Percentiles rank a stretch among this genome's conserved stretches.
Conservation (phyloP, 116 monocot species). For the Cymodocea nodosa region DNA sequence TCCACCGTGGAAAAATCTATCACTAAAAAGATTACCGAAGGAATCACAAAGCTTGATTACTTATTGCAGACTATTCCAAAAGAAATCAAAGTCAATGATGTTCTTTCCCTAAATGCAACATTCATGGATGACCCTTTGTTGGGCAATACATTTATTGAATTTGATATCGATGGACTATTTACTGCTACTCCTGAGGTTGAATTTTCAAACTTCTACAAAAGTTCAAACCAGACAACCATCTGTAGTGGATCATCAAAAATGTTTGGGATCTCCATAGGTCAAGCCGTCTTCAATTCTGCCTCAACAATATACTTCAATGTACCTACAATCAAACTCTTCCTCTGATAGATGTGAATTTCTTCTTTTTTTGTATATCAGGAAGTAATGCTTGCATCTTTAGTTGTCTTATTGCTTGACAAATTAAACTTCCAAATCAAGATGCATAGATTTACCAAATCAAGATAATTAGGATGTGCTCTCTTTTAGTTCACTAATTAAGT, state of each 20-base stretch:
- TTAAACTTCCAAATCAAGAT: too few relatives aligned
- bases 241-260: conserved; percentile 42
- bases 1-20: conserved; percentile 65
- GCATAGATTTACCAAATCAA: too few relatives aligned
- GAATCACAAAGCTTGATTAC: conserved; percentile 50
- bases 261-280: conserved; percentile 71
- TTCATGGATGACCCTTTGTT: conserved; percentile 61
- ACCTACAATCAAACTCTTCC: neutral
- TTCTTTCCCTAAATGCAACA: conserved; percentile 75
- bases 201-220: conserved; percentile 8
- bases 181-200: conserved; percentile 16
- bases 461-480: too few relatives aligned
- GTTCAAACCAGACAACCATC: conserved; percentile 9
- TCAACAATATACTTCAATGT: conserved; percentile 57
- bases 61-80: conserved; percentile 67
- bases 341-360: neutral
- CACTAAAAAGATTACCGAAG: conserved; percentile 55
- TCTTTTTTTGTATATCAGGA: neutral
- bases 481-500: too few relatives aligned
- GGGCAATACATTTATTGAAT: conserved; percentile 52
- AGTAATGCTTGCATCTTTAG: neutral
- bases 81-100: conserved; percentile 46
- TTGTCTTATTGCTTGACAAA: too few relatives aligned
- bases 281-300: conserved; percentile 72
- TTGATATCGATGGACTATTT: conserved; percentile 81